phyloP scores from a whole-genome alignment of 2,329 filamentous ascomycete genomes.

The Ceratocystis lukuohia region DNA sequence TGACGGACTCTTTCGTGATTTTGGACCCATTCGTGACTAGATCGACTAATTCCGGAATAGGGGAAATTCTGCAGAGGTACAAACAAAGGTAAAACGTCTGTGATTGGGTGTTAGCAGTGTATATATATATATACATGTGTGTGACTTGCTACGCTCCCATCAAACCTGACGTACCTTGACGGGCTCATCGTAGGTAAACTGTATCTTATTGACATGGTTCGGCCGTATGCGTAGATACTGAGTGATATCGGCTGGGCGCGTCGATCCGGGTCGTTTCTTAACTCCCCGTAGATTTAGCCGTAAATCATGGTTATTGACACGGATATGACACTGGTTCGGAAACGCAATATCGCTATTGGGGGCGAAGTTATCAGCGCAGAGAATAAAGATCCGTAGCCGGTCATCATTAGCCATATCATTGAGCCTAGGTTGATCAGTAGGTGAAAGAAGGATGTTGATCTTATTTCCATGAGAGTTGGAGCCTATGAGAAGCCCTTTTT shows the following conservation, averaged over 20 bases:
- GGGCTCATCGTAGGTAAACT: conserved; percentile 85
- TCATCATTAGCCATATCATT: conserved; percentile 45
- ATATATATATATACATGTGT: too few species aligned
- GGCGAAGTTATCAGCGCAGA: conserved; percentile 56
- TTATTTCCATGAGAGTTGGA: conserved; percentile 25
- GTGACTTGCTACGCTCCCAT: too few species aligned
- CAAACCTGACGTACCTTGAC: conserved; percentile 50
- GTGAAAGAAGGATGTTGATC: conserved; percentile 32
- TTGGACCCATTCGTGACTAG: conserved; percentile 52
- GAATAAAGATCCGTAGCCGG: conserved; percentile 64
- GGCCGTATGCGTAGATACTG: conserved; percentile 55
- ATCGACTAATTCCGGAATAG: conserved; percentile 57
- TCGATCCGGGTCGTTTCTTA: conserved; percentile 93
- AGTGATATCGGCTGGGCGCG: conserved; percentile 85
- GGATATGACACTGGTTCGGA: conserved; percentile 83
- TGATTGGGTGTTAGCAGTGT: conserved; percentile 20
- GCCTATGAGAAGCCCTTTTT: neutral
- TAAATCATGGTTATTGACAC: conserved; percentile 75
- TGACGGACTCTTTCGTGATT: conserved; percentile 67
- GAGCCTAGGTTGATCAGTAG: conserved; percentile 40
- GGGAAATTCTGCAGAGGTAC: conserved; percentile 60
- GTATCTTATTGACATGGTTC: conserved; percentile 61
- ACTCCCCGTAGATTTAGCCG: conserved; percentile 88
- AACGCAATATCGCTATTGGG: conserved; percentile 69
- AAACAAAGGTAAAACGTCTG: conserved; percentile 62